Conservation (phyloP, 768 basidiomycete genomes). For the Mycena olivaceomarginata region DNA sequence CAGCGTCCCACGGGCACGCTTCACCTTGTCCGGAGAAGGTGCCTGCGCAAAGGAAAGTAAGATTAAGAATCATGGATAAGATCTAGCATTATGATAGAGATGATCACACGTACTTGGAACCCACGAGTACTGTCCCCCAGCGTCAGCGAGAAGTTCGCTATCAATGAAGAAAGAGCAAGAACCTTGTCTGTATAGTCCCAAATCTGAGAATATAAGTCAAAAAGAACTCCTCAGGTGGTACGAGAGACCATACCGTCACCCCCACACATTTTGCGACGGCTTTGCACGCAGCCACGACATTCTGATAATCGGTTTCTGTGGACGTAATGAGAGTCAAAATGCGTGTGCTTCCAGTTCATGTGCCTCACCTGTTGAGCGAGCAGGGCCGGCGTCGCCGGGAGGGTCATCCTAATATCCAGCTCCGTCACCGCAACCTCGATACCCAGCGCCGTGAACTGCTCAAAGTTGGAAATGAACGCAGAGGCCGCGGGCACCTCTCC, state of each 20-base stretch:
- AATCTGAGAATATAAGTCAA: neutral
- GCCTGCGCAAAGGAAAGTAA: neutral
- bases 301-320: slow-evolving; percentile 74
- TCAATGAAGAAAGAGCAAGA: neutral
- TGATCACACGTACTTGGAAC: slow-evolving; percentile 36
- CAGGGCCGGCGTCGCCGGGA: slow-evolving; percentile 68
- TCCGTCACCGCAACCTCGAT: slow-evolving; percentile 83
- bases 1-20: slow-evolving; percentile 47
- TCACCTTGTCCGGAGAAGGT: slow-evolving; percentile 48
- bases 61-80: neutral
- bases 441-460: slow-evolving; percentile 73
- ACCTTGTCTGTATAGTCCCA: slow-evolving; percentile 52
- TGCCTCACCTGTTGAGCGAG: slow-evolving; percentile 57
- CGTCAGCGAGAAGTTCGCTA: neutral
- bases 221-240: neutral
- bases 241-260: slow-evolving; percentile 42
- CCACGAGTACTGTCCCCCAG: slow-evolving; percentile 46
- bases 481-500: slow-evolving; percentile 68
- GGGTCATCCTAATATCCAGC: slow-evolving; percentile 77
- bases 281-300: slow-evolving; percentile 72
- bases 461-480: slow-evolving; percentile 65
- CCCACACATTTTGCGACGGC: slow-evolving; percentile 63
- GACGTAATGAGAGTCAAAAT: too few relatives aligned
- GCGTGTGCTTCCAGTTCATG: too few relatives aligned
- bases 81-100: neutral